A percentile compares a stretch with the other conserved stretches of the same genome.
Evolutionary conservation across 2,329 filamentous ascomycete genomes (phyloP).

Genomic region (Hirsutella minnesotensis): DNA sequence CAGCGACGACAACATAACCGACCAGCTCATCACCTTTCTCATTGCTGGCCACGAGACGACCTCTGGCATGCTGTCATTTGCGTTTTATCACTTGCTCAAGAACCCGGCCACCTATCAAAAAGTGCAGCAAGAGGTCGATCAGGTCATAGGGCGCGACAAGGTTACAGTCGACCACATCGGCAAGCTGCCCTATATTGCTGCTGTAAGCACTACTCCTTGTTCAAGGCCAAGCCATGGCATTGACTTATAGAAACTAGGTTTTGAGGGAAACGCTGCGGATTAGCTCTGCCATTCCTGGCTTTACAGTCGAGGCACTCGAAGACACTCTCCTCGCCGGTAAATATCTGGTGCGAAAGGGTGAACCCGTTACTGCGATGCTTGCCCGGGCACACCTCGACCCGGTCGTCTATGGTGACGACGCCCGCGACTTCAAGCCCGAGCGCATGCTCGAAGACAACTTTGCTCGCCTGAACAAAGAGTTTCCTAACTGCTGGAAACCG

Average conservation of each 20-base stretch:
- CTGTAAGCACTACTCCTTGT: conserved; percentile 22
- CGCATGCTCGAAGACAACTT: conserved; percentile 62
- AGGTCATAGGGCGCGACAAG: conserved; percentile 45
- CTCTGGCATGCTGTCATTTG: conserved; percentile 52
- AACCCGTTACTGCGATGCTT: conserved; percentile 37
- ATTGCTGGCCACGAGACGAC: conserved; percentile 65
- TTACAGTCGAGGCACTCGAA: conserved; percentile 41
- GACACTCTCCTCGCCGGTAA: conserved; percentile 47
- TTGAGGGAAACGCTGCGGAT: conserved; percentile 56
- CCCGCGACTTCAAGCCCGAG: conserved; percentile 55
- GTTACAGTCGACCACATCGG: conserved; percentile 49
- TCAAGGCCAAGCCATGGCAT: background rate
- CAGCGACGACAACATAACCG: conserved; percentile 48
- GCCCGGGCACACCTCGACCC: conserved; percentile 49
- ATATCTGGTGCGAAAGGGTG: conserved; percentile 42
- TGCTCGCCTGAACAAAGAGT: conserved; percentile 45
- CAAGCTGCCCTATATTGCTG: conserved; percentile 54
- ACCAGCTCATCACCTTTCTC: conserved; percentile 64
- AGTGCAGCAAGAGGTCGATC: conserved; percentile 56
- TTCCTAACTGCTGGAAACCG: conserved; percentile 55
- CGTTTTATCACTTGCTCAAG: conserved; percentile 53
- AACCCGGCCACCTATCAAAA: conserved; percentile 46
- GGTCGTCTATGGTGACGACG: conserved; percentile 52
- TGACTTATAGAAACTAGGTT: conserved; percentile 19
- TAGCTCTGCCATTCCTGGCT: conserved; percentile 45